phyloP scores from a whole-genome alignment of 176 grass and related monocot species.

The Musa troglodytarum region DNA sequence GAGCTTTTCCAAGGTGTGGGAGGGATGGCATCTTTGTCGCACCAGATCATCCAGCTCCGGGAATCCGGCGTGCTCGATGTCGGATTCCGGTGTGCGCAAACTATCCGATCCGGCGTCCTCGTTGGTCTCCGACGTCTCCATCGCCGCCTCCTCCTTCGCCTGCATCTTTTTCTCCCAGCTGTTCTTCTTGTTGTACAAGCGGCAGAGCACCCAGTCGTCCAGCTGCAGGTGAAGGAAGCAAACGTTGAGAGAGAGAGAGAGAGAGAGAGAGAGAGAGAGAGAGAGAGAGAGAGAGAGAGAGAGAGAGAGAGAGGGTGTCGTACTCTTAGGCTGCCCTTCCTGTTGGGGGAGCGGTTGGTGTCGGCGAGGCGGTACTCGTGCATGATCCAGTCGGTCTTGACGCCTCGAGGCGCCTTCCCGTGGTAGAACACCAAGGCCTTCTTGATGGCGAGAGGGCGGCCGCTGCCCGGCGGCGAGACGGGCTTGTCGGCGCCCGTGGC shows the following conservation, averaged over 20 bases:
- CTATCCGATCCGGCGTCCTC: conserved; percentile 30
- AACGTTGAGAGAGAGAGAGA: too few relatives aligned
- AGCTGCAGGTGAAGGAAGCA: conserved; percentile 18
- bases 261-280: not conserved
- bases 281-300: not conserved
- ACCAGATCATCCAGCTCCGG: conserved; percentile 20
- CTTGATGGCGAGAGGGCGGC: conserved; percentile 38
- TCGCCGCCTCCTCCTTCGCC: conserved; percentile 19
- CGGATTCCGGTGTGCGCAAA: conserved; percentile 52
- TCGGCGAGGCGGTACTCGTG: conserved; percentile 66
- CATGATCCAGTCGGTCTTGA: conserved; percentile 85
- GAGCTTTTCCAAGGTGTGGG: not conserved
- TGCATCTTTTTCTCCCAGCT: conserved; percentile 55
- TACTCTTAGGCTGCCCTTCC: conserved; percentile 53
- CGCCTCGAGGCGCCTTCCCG: conserved; percentile 53
- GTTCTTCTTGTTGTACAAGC: conserved; percentile 81
- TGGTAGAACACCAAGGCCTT: conserved; percentile 75
- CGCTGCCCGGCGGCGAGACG: conserved; percentile 27
- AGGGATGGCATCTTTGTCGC: not conserved
- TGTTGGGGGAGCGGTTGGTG: conserved; percentile 30
- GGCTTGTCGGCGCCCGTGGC: conserved; percentile 68
- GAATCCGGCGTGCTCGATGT: conserved; percentile 38
- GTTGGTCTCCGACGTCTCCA: conserved; percentile 26
- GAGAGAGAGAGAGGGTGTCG: not conserved
- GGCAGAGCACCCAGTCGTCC: conserved; percentile 69